Base-by-base conservation (phyloP, 176 grass and related monocot species). In the Triticum urartu region DNA sequence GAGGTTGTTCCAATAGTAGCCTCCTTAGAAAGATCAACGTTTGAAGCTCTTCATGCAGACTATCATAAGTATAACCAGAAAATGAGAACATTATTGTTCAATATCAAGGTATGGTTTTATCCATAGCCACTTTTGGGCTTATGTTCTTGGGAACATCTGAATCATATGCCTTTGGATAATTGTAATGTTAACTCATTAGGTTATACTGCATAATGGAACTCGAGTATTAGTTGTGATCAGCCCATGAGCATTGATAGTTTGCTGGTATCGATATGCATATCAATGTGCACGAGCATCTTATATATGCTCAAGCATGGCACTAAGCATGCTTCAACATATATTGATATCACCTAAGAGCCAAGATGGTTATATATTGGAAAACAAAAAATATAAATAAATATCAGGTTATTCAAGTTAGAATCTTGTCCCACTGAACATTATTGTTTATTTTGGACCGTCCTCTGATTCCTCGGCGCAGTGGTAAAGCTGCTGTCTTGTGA, bases 61-160 rank as follows among this genome's bases (percentile, higher is more conserved):
- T 90, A 85, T 54, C 33, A 11, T 20, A 98, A 96, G 77, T 99
- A 99, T 72, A 96, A 99, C 72, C 92, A 94, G 92, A 99, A 99
- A 92, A 87, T 99, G 92, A 92, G 97, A 79, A 92, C 92, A 64
- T 83, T 99, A 56, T 69, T 36, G 54, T 99, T 96, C 87, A 96
- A 99, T 85, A 93, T 99, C 66, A 94, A 94, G 94, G 97, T 99
- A 86, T 50, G 9, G 7, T 84, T 68, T 80, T 81, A 81, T 63
- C 13, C 54, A 20, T 83, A 6, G 21, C 33, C 39, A 56, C 71
- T 72, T 75, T 59, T 50, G 10, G 34, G 64, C 61, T 64, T 81
- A 42, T 79, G 5, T 50, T 83, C 81, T 72, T 68, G 17, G 25
- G 6, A 80, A 67, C 36, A 67, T 43, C 66, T 87, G 32, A 65